phyloP scores from a whole-genome alignment of 2,329 filamentous ascomycete species.

The Fusarium avenaceum region DNA sequence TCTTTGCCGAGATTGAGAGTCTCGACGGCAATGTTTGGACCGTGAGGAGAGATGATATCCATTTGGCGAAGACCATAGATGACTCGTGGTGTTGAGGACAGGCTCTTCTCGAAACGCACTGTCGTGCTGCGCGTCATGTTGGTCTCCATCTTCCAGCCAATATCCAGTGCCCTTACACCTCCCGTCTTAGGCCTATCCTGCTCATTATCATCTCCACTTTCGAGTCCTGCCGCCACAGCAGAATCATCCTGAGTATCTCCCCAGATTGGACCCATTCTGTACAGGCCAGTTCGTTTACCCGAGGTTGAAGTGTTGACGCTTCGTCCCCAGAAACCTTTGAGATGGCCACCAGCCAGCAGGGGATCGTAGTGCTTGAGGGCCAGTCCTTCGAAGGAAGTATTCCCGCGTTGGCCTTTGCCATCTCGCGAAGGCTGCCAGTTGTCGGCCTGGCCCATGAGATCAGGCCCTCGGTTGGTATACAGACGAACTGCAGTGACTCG shows the following conservation, averaged over 20 bases:
- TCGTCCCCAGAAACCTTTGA: constrained; percentile 12
- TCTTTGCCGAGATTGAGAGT: not conserved
- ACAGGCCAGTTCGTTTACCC: constrained; percentile 1
- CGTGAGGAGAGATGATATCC: not conserved
- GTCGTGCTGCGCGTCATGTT: not conserved
- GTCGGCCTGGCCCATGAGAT: not conserved
- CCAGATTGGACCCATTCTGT: constrained; percentile 6
- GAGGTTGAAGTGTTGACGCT: constrained; percentile 4
- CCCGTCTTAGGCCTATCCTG: not conserved
- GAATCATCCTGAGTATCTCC: constrained; percentile 7
- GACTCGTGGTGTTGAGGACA: not conserved
- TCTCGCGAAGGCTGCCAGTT: not conserved
- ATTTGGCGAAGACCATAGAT: constrained; percentile 2
- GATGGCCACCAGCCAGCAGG: not conserved
- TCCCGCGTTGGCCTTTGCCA: not conserved
- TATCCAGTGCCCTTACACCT: not conserved
- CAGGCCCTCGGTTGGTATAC: not conserved
- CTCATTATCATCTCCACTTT: not conserved
- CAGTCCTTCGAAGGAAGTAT: not conserved
- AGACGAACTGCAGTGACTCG: not conserved
- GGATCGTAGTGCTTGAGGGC: not conserved
- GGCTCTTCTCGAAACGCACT: not conserved
- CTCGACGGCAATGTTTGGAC: constrained; percentile 1
- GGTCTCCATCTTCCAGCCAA: not conserved
- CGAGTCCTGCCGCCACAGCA: not conserved